phyloP scores from a whole-genome alignment of 2,329 filamentous ascomycete genomes.

The Didymella exigua region DNA sequence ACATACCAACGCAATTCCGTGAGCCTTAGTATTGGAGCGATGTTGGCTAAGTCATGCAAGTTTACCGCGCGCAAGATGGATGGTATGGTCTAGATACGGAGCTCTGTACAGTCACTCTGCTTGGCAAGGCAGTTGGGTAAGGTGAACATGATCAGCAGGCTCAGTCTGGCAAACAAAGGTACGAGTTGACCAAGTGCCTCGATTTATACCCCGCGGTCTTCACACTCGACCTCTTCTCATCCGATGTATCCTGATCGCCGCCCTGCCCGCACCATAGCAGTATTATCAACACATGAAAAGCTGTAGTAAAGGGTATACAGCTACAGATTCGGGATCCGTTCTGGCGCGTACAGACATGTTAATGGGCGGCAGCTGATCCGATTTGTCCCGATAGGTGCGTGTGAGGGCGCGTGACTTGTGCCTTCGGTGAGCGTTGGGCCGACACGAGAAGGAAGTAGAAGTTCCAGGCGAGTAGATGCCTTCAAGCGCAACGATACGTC shows the following conservation, averaged over 20 bases:
- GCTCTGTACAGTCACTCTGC: background rate
- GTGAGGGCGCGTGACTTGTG: background rate
- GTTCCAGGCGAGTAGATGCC: background rate
- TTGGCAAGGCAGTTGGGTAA: background rate
- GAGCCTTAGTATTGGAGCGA: background rate
- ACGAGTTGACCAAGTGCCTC: background rate
- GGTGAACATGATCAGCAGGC: background rate
- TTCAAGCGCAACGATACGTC: background rate
- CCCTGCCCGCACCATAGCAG: background rate
- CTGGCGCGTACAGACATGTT: background rate
- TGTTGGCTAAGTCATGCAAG: background rate
- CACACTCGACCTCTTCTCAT: background rate
- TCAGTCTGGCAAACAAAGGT: background rate
- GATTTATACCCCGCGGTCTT: background rate
- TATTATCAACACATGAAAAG: background rate
- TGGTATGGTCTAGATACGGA: background rate
- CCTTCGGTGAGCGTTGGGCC: background rate
- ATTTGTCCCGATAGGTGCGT: background rate
- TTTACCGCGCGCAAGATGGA: background rate
- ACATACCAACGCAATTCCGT: background rate
- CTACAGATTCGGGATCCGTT: background rate
- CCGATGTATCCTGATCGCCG: background rate
- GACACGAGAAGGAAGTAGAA: background rate
- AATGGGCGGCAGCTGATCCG: background rate
- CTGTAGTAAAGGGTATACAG: background rate